phyloP scores from a whole-genome alignment of 2,329 filamentous ascomycete species.

The Tolypocladium ovalisporum region DNA sequence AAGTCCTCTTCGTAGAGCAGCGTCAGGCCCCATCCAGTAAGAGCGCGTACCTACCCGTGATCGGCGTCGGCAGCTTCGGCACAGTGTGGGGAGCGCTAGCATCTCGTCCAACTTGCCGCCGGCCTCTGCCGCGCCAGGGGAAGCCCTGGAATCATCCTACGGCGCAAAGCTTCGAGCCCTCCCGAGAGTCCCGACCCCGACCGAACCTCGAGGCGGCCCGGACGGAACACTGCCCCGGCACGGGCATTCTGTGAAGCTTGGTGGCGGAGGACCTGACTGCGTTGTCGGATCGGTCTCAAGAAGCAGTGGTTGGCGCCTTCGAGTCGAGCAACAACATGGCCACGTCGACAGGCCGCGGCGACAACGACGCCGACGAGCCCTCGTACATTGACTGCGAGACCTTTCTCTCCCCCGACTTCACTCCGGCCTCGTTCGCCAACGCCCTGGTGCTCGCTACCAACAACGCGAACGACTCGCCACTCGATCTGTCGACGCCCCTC shows the following conservation, averaged over 20 bases:
- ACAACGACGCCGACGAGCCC: constrained; percentile 39
- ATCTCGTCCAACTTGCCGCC: background rate
- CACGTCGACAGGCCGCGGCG: background rate
- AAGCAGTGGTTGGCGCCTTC: background rate
- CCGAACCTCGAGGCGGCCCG: background rate
- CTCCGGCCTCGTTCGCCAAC: constrained; percentile 74
- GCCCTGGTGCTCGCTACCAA: constrained; percentile 81
- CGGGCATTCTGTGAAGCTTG: background rate
- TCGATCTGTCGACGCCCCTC: constrained; percentile 89
- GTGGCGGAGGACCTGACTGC: background rate
- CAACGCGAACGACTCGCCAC: constrained; percentile 76
- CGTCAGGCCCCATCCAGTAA: background rate
- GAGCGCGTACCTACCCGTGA: background rate
- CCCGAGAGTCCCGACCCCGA: no score
- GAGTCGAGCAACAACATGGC: background rate
- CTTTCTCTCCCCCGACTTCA: constrained; percentile 77
- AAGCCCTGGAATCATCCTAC: background rate
- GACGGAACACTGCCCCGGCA: background rate
- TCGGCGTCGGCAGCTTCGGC: background rate
- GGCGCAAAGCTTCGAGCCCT: background rate
- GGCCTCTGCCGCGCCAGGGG: background rate
- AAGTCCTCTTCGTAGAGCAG: background rate
- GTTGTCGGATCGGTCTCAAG: background rate
- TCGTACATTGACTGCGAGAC: constrained; percentile 96
- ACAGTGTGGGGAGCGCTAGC: background rate